These are phyloP conservation scores for Diutina catenulata DNA, from an alignment of 1,139 yeast genomes.

Conservation along the genomic window DNA sequence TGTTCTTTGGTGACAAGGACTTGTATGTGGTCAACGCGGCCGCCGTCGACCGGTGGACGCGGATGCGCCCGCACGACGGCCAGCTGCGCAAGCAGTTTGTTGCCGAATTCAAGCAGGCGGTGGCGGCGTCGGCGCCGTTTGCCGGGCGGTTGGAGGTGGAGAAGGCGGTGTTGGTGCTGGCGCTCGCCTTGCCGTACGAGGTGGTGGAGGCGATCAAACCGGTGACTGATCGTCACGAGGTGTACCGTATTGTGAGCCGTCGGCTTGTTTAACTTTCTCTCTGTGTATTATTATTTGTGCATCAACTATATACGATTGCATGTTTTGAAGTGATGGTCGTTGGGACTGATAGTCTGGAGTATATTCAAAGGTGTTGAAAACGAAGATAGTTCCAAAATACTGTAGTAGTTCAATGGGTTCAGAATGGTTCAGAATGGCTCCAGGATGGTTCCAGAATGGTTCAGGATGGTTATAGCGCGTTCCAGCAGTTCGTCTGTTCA, in stretches of 20 bases:
- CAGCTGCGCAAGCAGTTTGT: not conserved
- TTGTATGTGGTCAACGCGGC: not conserved
- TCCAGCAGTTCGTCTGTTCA: too few species aligned
- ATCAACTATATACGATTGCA: too few species aligned
- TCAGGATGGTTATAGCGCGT: too few species aligned
- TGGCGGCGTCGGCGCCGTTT: not conserved
- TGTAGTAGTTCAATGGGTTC: too few species aligned
- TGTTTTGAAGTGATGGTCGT: too few species aligned
- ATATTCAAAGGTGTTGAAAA: too few species aligned
- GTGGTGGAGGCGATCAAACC: not conserved
- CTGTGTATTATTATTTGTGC: not conserved
- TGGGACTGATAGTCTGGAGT: too few species aligned
- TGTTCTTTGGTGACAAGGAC: slow-evolving; percentile 4
- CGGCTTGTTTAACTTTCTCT: not conserved
- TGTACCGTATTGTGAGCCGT: not conserved
- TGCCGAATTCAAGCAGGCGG: slow-evolving; percentile 2
- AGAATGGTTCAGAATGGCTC: too few species aligned
- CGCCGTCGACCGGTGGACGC: not conserved
- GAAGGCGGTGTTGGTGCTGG: not conserved
- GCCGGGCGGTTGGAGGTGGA: not conserved
- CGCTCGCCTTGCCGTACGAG: slow-evolving; percentile 1
- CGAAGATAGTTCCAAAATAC: too few species aligned
- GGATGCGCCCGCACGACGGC: not conserved
- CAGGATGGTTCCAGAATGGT: too few species aligned
- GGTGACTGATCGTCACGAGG: not conserved